Base-by-base conservation (phyloP, 352 stramenopile species). In the Hyaloperonospora brassicae region DNA sequence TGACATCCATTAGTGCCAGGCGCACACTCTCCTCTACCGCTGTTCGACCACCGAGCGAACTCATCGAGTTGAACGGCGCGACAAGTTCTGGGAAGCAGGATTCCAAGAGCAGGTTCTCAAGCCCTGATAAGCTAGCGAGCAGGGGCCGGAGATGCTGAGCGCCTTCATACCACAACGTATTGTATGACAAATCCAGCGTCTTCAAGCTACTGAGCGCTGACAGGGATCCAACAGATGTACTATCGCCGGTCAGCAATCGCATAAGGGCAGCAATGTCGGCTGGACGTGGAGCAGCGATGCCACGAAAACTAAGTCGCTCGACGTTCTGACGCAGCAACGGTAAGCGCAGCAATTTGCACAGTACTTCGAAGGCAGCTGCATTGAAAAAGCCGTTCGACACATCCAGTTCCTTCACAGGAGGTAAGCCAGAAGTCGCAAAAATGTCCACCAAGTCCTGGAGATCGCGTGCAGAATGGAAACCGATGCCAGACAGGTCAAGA, bases 351-450 rank as follows among this genome's bases (percentile, higher is more conserved):
- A 85, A 53, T 5, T 81, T 50, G 27, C 69, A 78, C 11, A 88
- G 57, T 17, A 76, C 58, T 35, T 67, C 47, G 47, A 84, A 86
- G 7, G 73, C 74, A 52, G 52, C n/a, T 4, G 40, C 52, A 51
- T 81, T 83, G 47, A 85, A 86, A 36, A 86, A 86, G 11, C 76
- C 76, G 66, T 81, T 83, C 17, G 73, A 73, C 53, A 80, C 46
- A 47, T 83, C 58, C 4, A 88, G 47, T 25, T 72, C 63, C 43
- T 59, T 59, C 52, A 88, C 68, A 13, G 73, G 62, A 34, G 64
- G 64, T 12, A 72, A 41, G 0, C 50, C 48, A 45, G 55, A 50
- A 11, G 47, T 52, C 2, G 67, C 53, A 22, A 85, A 72, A 13
- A 86, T 66, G 13, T 81, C 57, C 7, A 75, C 49, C 13, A 88